phyloP scores from a whole-genome alignment of 192 early-diverging fungal species.

The Mycoemilia scoparia region DNA sequence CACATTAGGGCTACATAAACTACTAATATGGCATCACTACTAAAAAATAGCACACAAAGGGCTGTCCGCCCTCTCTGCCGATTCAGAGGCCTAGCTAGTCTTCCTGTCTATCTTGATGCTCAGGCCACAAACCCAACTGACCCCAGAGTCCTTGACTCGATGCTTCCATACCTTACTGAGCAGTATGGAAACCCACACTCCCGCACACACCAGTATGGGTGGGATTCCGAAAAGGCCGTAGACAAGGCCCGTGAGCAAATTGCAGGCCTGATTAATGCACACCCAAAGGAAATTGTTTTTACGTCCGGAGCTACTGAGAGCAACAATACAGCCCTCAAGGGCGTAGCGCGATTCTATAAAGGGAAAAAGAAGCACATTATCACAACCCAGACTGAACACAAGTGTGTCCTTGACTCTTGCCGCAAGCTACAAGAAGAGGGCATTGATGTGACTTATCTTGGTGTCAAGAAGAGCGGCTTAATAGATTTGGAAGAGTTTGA shows the following conservation, averaged over 20 bases:
- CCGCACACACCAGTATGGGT: slow-evolving; percentile 90
- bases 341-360: slow-evolving; percentile 88
- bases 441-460: slow-evolving; percentile 88
- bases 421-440: slow-evolving; percentile 88
- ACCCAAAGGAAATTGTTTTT: slow-evolving; percentile 93
- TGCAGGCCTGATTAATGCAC: slow-evolving; percentile 70
- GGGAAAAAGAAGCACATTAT: slow-evolving; percentile 89
- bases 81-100: too few species aligned
- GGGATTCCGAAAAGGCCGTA: slow-evolving; percentile 83
- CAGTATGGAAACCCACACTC: slow-evolving; percentile 93
- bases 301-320: slow-evolving; percentile 93
- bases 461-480: slow-evolving; percentile 65
- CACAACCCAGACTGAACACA: slow-evolving; percentile 95
- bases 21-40: too few species aligned
- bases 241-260: slow-evolving; percentile 78
- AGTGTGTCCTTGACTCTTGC: slow-evolving; percentile 95
- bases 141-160: slow-evolving; percentile 78
- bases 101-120: slow-evolving; percentile 85
- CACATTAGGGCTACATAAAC: too few species aligned
- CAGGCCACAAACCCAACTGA: slow-evolving; percentile 90
- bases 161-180: slow-evolving; percentile 87
- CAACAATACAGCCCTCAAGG: slow-evolving; percentile 89
- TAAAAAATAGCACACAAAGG: too few species aligned
- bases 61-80: too few species aligned
- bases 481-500: slow-evolving; percentile 66